These are phyloP conservation scores for Talaromyces islandicus DNA, from an alignment of 2,329 filamentous ascomycete species.

Conservation along the genomic window DNA sequence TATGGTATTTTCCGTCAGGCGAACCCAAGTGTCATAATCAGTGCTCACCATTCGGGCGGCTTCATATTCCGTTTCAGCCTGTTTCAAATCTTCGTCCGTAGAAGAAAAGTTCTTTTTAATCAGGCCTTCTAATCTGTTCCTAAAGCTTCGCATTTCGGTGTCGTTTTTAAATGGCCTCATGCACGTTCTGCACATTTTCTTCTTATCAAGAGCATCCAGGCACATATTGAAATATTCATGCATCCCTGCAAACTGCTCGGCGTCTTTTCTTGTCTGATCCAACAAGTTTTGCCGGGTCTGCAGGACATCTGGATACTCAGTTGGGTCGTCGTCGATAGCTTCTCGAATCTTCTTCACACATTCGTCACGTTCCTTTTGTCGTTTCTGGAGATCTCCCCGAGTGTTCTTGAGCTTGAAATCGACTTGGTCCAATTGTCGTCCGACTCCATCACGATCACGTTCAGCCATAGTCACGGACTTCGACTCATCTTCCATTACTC, in stretches of 20 bases:
- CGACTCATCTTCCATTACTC: conserved; percentile 52
- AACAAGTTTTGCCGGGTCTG: conserved; percentile 47
- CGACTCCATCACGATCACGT: conserved; percentile 62
- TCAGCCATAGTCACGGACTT: conserved; percentile 59
- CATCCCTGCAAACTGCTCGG: conserved; percentile 62
- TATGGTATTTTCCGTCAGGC: conserved; percentile 63
- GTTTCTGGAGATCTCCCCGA: conserved; percentile 59
- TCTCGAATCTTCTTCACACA: conserved; percentile 60
- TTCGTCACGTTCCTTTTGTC: conserved; percentile 55
- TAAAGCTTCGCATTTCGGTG: conserved; percentile 57
- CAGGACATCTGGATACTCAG: conserved; percentile 48
- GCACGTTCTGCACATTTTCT: conserved; percentile 73
- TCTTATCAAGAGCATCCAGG: conserved; percentile 57
- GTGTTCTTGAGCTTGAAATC: conserved; percentile 65
- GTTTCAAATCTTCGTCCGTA: conserved; percentile 56
- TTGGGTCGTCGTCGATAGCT: conserved; percentile 47
- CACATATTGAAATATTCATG: conserved; percentile 67
- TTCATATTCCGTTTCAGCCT: conserved; percentile 57
- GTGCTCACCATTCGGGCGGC: conserved; percentile 58
- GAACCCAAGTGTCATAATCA: conserved; percentile 68
- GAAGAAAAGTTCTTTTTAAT: conserved; percentile 50
- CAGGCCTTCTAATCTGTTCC: conserved; percentile 58
- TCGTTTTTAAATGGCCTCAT: conserved; percentile 59
- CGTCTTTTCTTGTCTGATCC: conserved; percentile 54
- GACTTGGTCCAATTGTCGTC: conserved; percentile 68